These are phyloP conservation scores for Diaporthe australafricana DNA, from an alignment of 2,329 filamentous ascomycete species.

Conservation along the genomic window DNA sequence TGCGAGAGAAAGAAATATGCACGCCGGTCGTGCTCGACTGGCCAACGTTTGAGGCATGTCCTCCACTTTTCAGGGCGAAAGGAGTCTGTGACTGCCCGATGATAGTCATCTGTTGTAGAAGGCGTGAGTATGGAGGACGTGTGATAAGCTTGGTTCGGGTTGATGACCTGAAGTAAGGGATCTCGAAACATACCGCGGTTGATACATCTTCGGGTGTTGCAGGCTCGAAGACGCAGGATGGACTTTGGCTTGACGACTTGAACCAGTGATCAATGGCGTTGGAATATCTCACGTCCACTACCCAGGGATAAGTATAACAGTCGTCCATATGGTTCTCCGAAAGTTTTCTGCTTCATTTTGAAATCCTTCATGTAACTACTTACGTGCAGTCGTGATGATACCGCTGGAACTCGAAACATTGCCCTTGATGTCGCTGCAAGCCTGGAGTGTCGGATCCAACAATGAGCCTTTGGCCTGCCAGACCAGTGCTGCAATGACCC, in stretches of 20 bases:
- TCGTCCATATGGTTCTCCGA: accelerated
- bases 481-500: not conserved
- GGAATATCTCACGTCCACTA: constrained; percentile 30
- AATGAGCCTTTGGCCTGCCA: not conserved
- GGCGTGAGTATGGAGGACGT: not conserved
- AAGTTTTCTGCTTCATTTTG: not conserved
- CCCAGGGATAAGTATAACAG: not conserved
- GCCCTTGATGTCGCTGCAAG: constrained; percentile 12
- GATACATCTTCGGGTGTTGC: constrained; percentile 42
- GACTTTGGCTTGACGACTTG: constrained; percentile 42
- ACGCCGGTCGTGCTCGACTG: constrained; percentile 45
- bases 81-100: constrained; percentile 40
- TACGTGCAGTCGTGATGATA: not conserved
- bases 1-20: constrained; percentile 40
- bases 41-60: constrained; percentile 43
- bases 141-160: not conserved
- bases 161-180: not conserved
- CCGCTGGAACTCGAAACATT: constrained; percentile 20
- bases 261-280: constrained; percentile 43
- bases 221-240: constrained; percentile 45
- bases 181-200: constrained; percentile 33
- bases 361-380: not conserved
- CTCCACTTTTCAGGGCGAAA: constrained; percentile 44
- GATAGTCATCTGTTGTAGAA: constrained; percentile 29
- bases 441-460: not conserved